Conservation (phyloP, 129 eudicot species). For the Ambrosia artemisiifolia region DNA sequence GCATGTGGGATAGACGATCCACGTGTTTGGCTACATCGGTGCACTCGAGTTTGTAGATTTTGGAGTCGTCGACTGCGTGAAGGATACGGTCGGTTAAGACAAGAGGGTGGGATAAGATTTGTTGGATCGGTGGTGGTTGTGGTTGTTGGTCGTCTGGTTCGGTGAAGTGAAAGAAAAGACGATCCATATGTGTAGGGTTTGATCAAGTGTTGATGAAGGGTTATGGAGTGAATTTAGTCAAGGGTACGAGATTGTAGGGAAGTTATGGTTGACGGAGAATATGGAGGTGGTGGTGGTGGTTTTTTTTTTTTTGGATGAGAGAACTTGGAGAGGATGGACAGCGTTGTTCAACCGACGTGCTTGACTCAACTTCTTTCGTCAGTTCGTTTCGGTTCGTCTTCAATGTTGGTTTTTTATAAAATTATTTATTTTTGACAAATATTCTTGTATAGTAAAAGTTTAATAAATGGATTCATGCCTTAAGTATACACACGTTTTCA, state of each 20-base stretch:
- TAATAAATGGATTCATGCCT: too few relatives aligned
- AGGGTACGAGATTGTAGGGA: not conserved
- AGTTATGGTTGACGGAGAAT: not conserved
- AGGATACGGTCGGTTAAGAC: slow-evolving; percentile 44
- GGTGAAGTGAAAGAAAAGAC: not conserved
- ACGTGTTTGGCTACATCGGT: slow-evolving; percentile 34
- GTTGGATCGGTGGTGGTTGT: slow-evolving; percentile 32
- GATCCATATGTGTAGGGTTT: slow-evolving; percentile 13
- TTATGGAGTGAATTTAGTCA: not conserved
- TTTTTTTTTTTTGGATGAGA: too few relatives aligned
- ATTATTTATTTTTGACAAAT: too few relatives aligned
- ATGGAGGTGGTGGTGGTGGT: too few relatives aligned
- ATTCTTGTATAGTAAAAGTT: too few relatives aligned
- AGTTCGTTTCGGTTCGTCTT: too few relatives aligned
- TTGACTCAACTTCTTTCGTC: too few relatives aligned
- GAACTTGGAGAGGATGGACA: too few relatives aligned
- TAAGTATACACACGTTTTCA: too few relatives aligned
- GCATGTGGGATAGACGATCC: slow-evolving; percentile 16
- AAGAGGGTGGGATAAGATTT: slow-evolving; percentile 46
- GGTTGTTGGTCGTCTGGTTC: slow-evolving; percentile 6
- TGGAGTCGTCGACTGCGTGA: slow-evolving; percentile 39
- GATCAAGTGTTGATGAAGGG: not conserved
- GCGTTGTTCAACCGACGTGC: too few relatives aligned
- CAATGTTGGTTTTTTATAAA: too few relatives aligned
- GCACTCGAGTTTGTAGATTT: slow-evolving; percentile 50